Percentiles rank a stretch among this genome's conserved stretches.
phyloP scores from a whole-genome alignment of 2,329 filamentous ascomycete species.

The Cordyceps tenuipes region DNA sequence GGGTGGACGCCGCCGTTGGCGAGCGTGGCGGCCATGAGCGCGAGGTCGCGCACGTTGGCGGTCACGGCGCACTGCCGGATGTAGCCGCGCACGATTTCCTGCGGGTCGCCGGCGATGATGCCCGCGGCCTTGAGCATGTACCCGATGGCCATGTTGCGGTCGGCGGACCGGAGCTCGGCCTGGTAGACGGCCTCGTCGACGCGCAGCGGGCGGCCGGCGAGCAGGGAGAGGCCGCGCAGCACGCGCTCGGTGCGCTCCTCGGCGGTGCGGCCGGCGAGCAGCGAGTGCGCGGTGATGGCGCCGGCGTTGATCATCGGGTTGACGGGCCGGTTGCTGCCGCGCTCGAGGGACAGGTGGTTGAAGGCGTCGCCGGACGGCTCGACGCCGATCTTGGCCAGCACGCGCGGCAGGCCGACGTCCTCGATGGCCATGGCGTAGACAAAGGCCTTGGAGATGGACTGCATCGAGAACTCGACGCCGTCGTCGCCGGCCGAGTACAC shows the following conservation, averaged over 20 bases:
- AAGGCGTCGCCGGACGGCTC: conserved; percentile 32
- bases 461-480: conserved; percentile 31
- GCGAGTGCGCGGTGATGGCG: conserved; percentile 26
- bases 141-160: conserved; percentile 29
- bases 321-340: conserved; percentile 24
- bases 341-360: conserved; percentile 26
- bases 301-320: conserved; percentile 31
- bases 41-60: conserved; percentile 32
- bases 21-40: conserved; percentile 31
- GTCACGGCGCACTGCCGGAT: conserved; percentile 33
- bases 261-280: conserved; percentile 24
- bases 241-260: conserved; percentile 29
- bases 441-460: conserved; percentile 33
- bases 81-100: conserved; percentile 29
- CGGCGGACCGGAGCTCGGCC: conserved; percentile 26
- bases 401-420: conserved; percentile 26
- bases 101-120: conserved; percentile 27
- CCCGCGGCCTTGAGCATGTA: conserved; percentile 34
- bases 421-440: conserved; percentile 33
- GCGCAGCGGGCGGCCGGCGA: conserved; percentile 27
- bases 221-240: conserved; percentile 23
- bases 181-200: conserved; percentile 32
- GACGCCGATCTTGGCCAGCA: conserved; percentile 31
- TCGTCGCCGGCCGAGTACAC: conserved; percentile 32
- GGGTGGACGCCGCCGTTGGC: conserved; percentile 30